These are phyloP conservation scores for Mycosarcoma maydis DNA, from an alignment of 1,284 basidiomycete genomes.

Conservation along the genomic window DNA sequence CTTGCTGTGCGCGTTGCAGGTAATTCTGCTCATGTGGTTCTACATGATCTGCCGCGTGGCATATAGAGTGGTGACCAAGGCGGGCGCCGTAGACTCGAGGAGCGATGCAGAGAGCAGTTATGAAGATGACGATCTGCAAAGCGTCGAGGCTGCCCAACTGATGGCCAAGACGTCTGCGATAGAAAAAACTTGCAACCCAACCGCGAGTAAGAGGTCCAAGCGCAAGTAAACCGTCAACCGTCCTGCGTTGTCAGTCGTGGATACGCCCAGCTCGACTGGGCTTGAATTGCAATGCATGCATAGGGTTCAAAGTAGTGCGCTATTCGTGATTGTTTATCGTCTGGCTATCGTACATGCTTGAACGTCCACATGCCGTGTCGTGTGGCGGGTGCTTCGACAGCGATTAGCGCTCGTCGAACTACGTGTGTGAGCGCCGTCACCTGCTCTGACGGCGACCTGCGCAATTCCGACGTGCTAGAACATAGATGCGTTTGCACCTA, in stretches of 20 bases:
- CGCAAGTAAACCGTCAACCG: constrained; percentile 18
- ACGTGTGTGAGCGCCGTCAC: too few species aligned
- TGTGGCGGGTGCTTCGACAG: too few species aligned
- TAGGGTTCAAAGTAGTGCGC: too few species aligned
- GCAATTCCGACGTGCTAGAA: too few species aligned
- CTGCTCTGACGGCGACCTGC: too few species aligned
- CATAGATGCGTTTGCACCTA: too few species aligned
- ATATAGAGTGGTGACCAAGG: constrained; percentile 79
- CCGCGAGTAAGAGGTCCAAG: constrained; percentile 16
- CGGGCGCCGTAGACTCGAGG: constrained; percentile 78
- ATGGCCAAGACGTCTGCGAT: background rate
- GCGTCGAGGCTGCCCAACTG: constrained; percentile 4
- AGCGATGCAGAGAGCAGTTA: constrained; percentile 54
- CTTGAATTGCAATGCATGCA: background rate
- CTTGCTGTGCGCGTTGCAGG: constrained; percentile 68
- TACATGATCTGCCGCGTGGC: constrained; percentile 83
- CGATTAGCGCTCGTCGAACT: too few species aligned
- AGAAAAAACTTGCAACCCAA: background rate
- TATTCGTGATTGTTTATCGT: too few species aligned
- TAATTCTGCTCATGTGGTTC: constrained; percentile 85
- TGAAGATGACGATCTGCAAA: constrained; percentile 27
- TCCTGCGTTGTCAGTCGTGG: too few species aligned
- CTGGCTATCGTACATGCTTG: too few species aligned
- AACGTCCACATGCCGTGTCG: too few species aligned
- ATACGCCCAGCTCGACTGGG: too few species aligned